These are phyloP conservation scores for Chaetomiaceae sp. DNA, from an alignment of 2,329 filamentous ascomycete genomes.

Conservation along the genomic window DNA sequence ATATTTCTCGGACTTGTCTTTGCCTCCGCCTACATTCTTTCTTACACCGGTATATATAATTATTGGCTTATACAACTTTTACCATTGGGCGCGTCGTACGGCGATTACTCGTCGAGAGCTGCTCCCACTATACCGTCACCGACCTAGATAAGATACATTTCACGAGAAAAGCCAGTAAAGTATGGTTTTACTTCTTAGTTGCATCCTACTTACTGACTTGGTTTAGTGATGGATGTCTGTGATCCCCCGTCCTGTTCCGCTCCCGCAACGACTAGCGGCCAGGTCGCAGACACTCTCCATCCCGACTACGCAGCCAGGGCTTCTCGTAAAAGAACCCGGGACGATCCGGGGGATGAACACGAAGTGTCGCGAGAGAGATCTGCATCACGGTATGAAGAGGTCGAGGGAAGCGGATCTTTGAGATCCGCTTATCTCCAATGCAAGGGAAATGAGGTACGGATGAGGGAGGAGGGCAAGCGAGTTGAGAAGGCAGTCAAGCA, in stretches of 20 bases:
- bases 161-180: background rate
- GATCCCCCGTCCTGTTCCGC: background rate
- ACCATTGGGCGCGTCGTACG: background rate
- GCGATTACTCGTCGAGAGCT: background rate
- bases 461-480: too few relatives aligned
- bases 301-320: background rate
- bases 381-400: too few relatives aligned
- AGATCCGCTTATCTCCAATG: too few relatives aligned
- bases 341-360: too few relatives aligned
- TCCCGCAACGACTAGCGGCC: background rate
- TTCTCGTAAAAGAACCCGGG: too few relatives aligned
- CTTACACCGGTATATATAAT: background rate
- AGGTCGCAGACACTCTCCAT: constrained; percentile 1
- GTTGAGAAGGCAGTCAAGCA: too few relatives aligned
- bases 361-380: too few relatives aligned
- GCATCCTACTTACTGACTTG: background rate
- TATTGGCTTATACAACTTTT: background rate
- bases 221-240: background rate
- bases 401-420: too few relatives aligned
- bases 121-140: constrained; percentile 1
- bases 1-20: background rate
- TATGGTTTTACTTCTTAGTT: constrained; percentile 1
- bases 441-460: too few relatives aligned
- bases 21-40: background rate
- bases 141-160: background rate